A percentile compares a stretch with the other conserved stretches of the same genome.
phyloP scores from a whole-genome alignment of 805 yeast genomes.

The Clavispora asparagi region DNA sequence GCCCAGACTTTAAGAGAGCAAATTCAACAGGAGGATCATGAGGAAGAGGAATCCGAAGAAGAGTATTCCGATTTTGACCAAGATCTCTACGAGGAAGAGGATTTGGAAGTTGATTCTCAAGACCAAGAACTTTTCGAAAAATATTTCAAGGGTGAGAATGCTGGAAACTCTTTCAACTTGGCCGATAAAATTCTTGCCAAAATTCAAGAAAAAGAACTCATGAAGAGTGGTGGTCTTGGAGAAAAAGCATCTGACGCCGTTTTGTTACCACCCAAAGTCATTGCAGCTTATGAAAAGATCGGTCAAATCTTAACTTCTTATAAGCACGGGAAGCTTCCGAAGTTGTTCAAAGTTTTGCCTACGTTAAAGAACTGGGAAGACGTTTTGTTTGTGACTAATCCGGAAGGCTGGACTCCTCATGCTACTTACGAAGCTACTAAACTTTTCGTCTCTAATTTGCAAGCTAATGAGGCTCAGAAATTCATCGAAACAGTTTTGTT shows the following conservation, averaged over 20 bases:
- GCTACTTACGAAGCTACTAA: slow-evolving; percentile 94
- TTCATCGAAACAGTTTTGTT: slow-evolving; percentile 65
- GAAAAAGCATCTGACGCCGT: slow-evolving; percentile 60
- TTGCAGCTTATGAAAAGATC: slow-evolving; percentile 88
- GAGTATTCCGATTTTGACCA: slow-evolving; percentile 52
- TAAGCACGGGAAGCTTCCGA: slow-evolving; percentile 96
- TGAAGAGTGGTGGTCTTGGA: slow-evolving; percentile 14
- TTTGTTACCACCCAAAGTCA: slow-evolving; percentile 90
- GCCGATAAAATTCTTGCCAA: slow-evolving; percentile 95
- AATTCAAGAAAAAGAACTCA: slow-evolving; percentile 64
- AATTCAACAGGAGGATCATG: slow-evolving; percentile 30
- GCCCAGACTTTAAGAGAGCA: slow-evolving; percentile 17
- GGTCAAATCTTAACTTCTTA: slow-evolving; percentile 83
- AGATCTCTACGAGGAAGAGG: slow-evolving; percentile 46
- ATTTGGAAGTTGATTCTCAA: slow-evolving; percentile 64
- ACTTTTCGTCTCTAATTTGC: slow-evolving; percentile 84
- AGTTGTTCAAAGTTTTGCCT: slow-evolving; percentile 91
- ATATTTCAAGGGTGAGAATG: slow-evolving; percentile 43
- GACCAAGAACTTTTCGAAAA: slow-evolving; percentile 83
- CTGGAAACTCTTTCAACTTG: slow-evolving; percentile 50
- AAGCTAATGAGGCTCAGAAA: slow-evolving; percentile 82
- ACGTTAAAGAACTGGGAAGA: slow-evolving; percentile 94
- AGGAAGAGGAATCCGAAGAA: slow-evolving; percentile 43
- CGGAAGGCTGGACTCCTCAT: slow-evolving; percentile 91
- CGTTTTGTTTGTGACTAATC: slow-evolving; percentile 85